These are phyloP conservation scores for Sphagnum magellanicum DNA, from an alignment of 228 moss, liverwort and hornwort species.

Conservation along the genomic window DNA sequence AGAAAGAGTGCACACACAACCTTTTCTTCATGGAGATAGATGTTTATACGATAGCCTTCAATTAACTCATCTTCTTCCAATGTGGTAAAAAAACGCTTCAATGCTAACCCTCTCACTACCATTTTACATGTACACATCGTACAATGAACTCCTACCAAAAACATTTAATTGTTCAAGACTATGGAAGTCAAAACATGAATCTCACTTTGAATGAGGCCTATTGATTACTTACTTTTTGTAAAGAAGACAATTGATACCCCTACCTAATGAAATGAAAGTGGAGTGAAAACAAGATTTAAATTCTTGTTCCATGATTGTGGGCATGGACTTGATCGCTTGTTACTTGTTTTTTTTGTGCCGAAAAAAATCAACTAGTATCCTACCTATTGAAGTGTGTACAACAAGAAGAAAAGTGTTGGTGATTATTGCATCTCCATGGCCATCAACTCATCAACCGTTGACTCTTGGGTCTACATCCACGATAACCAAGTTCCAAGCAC, in stretches of 20 bases:
- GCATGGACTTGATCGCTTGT: too few relatives aligned
- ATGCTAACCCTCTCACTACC: constrained; percentile 35
- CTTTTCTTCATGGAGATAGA: constrained; percentile 30
- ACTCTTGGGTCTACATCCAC: constrained; percentile 9
- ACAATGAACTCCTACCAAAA: not conserved
- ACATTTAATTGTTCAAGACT: not conserved
- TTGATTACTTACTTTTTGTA: not conserved
- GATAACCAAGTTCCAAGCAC: not conserved
- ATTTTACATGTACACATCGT: not conserved
- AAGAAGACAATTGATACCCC: not conserved
- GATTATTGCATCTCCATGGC: constrained; percentile 2
- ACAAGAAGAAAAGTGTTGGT: constrained; percentile 8
- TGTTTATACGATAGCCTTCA: constrained; percentile 19
- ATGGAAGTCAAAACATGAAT: not conserved
- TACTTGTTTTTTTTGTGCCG: not conserved
- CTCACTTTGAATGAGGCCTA: not conserved
- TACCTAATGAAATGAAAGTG: not conserved
- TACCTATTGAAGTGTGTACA: constrained; percentile 17
- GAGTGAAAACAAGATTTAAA: not conserved
- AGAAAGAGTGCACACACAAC: constrained; percentile 9
- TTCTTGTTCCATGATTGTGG: not conserved
- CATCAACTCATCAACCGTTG: constrained; percentile 17
- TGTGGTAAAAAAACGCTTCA: constrained; percentile 36
- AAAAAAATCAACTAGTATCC: not conserved
- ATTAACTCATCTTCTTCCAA: constrained; percentile 51